A percentile compares a stretch with the other conserved stretches of the same genome.
Conservation (phyloP, 495 filamentous ascomycete genomes). For the Cudoniella acicularis region DNA sequence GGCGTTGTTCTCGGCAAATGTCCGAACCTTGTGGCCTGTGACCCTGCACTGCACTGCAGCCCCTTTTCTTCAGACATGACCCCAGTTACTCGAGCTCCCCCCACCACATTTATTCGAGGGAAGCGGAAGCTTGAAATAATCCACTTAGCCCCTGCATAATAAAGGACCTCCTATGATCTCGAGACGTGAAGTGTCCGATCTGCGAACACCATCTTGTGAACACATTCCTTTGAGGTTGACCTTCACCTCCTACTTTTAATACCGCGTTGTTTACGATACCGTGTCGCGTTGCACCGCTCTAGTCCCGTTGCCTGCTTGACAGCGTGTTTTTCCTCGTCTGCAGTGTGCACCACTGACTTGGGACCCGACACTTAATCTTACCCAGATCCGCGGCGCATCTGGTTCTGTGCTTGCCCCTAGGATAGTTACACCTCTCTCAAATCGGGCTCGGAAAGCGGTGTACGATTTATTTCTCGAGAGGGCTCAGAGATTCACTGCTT, state of each 20-base stretch:
- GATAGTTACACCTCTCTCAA: not conserved
- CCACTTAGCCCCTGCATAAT: constrained; percentile 10
- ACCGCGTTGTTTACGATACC: constrained; percentile 10
- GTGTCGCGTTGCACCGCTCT: constrained; percentile 13
- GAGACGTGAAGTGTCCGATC: constrained; percentile 13
- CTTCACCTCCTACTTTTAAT: not conserved
- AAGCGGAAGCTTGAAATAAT: constrained; percentile 1
- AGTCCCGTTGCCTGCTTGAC: not conserved
- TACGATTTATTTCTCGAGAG: not conserved
- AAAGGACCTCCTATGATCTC: constrained; percentile 6
- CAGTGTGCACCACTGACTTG: not conserved
- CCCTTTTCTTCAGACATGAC: not conserved
- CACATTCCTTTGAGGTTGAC: constrained; percentile 1
- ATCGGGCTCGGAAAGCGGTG: not conserved
- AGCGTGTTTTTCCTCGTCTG: constrained; percentile 9
- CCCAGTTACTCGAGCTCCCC: constrained; percentile 6
- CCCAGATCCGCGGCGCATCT: not conserved
- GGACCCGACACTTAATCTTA: not conserved
- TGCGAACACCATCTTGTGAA: not conserved
- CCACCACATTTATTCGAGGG: constrained; percentile 1
- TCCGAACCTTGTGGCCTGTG: no score
- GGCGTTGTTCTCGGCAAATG: no score
- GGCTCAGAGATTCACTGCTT: not conserved
- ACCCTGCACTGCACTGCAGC: not conserved
- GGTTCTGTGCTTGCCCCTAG: not conserved